Evolutionary conservation across 371 early-diverging fungal species (phyloP), one percentile per base, ranked within the genome.

Genomic region (Smittium culicis): DNA sequence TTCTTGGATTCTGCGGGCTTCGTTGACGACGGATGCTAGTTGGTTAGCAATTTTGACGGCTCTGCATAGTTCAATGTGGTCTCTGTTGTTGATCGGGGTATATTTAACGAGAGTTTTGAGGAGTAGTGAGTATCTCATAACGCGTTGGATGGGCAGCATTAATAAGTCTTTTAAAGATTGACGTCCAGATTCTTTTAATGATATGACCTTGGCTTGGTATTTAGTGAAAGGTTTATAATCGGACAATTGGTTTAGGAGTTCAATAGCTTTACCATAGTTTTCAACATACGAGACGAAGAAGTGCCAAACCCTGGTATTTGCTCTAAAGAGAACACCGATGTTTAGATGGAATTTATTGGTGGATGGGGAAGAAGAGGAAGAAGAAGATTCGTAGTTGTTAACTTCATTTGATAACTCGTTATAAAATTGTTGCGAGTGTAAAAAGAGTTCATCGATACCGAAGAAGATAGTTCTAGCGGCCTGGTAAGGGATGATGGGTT

Each of bases 121-220:
- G 68, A 88, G 67, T 61, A 88, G 74, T 58, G 81, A 79, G 75
- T 88, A 88, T 55, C 87, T 69, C 0, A 84, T 82, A 34, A 83
- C 81, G 5, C 88, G 77, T 72, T 88, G 88, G 45, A 88, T 83
- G 0, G 88, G 88, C 31, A 86, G 72, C 71, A 87, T 85, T 70
- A 88, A 57, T 58, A 84, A 73, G 61, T 89, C 86, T 63, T 74
- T 78, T 16, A 80, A 70, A 61, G 77, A 72, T 69, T 81, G 80
- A 27, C 80, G 69, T 61, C 71, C 73, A 2, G 73, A 72, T 70
- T 71, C 72, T 63, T 76, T 75, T 34, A 73, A 72, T 1, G 69
- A 60, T 71, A 77, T 73, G 66, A 70, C 70, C 31, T 77, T 74
- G 35, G 77, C 73, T 31, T 77, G 73, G 63, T 77, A 76, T 28